These are phyloP conservation scores for Flaveria ramosissima DNA, from an alignment of 129 eudicot species.

Conservation along the genomic window DNA sequence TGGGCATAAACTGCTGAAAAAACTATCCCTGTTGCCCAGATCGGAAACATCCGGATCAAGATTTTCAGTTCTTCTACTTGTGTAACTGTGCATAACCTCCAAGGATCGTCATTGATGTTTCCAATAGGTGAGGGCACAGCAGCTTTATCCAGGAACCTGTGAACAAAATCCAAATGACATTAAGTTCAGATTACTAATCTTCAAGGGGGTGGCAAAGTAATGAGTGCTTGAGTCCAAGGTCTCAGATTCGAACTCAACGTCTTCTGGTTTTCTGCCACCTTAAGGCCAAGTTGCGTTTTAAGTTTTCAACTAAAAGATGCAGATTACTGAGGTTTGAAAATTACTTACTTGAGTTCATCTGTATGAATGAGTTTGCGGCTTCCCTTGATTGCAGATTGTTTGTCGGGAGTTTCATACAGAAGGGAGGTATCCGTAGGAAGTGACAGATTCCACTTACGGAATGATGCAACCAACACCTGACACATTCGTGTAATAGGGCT, in stretches of 20 bases:
- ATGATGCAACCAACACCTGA: conserved; percentile 79
- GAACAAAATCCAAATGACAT: neutral
- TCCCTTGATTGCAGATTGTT: conserved; percentile 64
- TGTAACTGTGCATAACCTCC: conserved; percentile 91
- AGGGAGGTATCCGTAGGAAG: conserved; percentile 61
- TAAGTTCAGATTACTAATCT: too few species aligned
- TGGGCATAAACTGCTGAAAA: conserved; percentile 81
- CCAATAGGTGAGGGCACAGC: conserved; percentile 56
- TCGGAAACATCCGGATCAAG: conserved; percentile 83
- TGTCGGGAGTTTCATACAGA: conserved; percentile 72
- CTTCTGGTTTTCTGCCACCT: too few species aligned
- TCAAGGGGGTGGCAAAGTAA: too few species aligned
- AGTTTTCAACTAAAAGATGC: neutral
- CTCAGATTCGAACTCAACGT: too few species aligned
- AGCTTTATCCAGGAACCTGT: conserved; percentile 87
- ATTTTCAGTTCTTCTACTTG: conserved; percentile 86
- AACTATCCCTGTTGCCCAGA: conserved; percentile 87
- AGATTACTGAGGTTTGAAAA: neutral
- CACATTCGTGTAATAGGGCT: conserved; percentile 88
- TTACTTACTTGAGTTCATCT: conserved; percentile 62
- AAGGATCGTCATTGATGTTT: conserved; percentile 49
- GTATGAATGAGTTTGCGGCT: conserved; percentile 81
- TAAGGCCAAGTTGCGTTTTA: too few species aligned
- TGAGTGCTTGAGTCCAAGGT: too few species aligned
- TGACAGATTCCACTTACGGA: conserved; percentile 48